phyloP scores from a whole-genome alignment of 192 early-diverging fungal species.

The Helicostylum pulchrum region DNA sequence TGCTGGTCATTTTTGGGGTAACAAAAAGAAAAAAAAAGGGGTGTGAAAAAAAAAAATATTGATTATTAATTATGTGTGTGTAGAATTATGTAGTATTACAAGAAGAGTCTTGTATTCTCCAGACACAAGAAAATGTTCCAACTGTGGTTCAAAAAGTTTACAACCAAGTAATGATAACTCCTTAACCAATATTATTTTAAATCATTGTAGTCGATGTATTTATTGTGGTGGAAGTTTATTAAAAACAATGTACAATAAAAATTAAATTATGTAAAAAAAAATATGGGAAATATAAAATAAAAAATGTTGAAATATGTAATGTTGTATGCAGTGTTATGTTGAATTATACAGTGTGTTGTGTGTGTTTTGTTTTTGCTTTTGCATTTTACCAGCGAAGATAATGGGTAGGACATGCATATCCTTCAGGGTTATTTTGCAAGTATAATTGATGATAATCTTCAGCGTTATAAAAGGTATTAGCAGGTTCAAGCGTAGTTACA shows the following conservation, averaged over 20 bases:
- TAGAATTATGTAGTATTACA: constrained; percentile 20
- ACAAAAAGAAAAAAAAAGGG: background rate
- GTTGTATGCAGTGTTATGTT: background rate
- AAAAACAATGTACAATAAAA: background rate
- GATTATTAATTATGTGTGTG: background rate
- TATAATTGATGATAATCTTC: constrained; percentile 76
- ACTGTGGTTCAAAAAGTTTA: constrained; percentile 15
- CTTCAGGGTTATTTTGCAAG: constrained; percentile 63
- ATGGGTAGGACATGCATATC: constrained; percentile 61
- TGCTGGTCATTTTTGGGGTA: constrained; percentile 22
- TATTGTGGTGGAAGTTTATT: background rate
- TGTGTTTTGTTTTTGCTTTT: too few species aligned
- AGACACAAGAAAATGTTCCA: constrained; percentile 5
- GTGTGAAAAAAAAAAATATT: background rate
- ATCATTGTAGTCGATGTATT: constrained; percentile 10
- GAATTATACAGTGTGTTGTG: background rate
- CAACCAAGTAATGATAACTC: constrained; percentile 4
- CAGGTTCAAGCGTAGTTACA: constrained; percentile 67
- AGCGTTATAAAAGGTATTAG: constrained; percentile 71
- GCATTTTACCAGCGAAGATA: constrained; percentile 44
- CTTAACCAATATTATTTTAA: constrained; percentile 10
- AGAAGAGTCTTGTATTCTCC: constrained; percentile 13
- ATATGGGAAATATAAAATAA: background rate
- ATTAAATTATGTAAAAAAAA: background rate
- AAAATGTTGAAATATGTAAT: background rate